A percentile compares a stretch with the other conserved stretches of the same genome.
Evolutionary conservation across 2,329 filamentous ascomycete genomes (phyloP).

Genomic region (Clonostachys rhizophaga): DNA sequence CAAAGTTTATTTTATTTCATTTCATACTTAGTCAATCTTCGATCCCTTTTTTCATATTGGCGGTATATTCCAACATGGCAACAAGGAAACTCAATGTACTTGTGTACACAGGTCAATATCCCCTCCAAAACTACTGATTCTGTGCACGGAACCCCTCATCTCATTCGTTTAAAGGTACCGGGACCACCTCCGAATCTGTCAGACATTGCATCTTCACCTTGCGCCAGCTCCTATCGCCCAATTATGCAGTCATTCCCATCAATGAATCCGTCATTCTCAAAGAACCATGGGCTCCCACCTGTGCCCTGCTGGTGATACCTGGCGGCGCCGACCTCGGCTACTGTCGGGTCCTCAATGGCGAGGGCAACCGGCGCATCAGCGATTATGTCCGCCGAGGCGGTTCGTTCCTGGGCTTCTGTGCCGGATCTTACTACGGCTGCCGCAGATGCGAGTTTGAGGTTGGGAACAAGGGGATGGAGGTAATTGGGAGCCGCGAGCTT

Average conservation of each 20-base stretch:
- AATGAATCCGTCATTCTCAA: conserved; percentile 74
- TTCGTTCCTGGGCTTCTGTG: conserved; percentile 85
- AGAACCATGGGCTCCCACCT: conserved; percentile 86
- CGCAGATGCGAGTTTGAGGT: conserved; percentile 87
- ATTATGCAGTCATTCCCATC: conserved; percentile 89
- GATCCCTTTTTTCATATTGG: too few species aligned
- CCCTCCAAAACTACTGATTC: background rate
- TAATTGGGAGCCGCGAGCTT: conserved; percentile 79
- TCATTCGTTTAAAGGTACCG: conserved; percentile 55
- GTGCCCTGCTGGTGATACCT: conserved; percentile 85
- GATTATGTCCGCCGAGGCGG: conserved; percentile 86
- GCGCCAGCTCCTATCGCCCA: conserved; percentile 77
- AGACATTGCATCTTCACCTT: conserved; percentile 85
- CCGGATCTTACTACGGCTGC: conserved; percentile 87
- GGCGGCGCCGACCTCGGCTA: conserved; percentile 94
- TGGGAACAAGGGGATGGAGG: conserved; percentile 71
- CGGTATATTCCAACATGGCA: conserved; percentile 34
- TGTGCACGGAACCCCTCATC: conserved; percentile 1
- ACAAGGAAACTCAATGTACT: conserved; percentile 79
- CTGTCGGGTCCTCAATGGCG: conserved; percentile 80
- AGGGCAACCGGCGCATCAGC: conserved; percentile 77
- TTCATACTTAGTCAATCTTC: too few species aligned
- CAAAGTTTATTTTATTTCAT: too few species aligned
- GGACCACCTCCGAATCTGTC: conserved; percentile 83
- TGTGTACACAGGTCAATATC: conserved; percentile 74